Base-by-base conservation (phyloP, 1,139 yeast genomes). In the Ogataea hybrid region DNA sequence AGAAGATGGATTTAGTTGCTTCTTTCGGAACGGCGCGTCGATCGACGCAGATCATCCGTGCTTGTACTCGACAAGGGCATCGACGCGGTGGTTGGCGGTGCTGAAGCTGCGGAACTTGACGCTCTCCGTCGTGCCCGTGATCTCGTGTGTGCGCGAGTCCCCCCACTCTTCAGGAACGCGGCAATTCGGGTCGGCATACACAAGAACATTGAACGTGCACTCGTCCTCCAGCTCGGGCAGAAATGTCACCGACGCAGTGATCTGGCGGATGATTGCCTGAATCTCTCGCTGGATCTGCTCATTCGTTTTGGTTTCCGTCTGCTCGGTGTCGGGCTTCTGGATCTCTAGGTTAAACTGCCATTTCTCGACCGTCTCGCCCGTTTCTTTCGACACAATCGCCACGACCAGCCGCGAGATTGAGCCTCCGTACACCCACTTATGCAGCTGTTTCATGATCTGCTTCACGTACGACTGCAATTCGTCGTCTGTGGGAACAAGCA, bases 181-280 rank as follows among this genome's bases (percentile, higher is more conserved):
- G 11, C 84, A 79, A 47, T 77, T 77, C 2, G 83, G 82, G 51
- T 84, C 88, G 0, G 96, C 86, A 59, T 86, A 84, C 0, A 89
- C 96, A 47, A 89, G 68, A 1, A 90, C 95, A 56, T 86, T 89
- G 63, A 90, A 89, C 0, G 96, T 86, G 56, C 84, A 81, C 20
- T 77, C 78, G 10, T 53, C 58, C 42, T 71, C 70, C 32, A 90
- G 66, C 22, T 84, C 75, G 0, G 97, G 97, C 41, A 90, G 69
- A 58, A 88, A 88, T 0, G 96, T 80, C 1, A 86, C 87, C 40
- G 94, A 84, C 1, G 96, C 88, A 0, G 96, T 88, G 41, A 90
- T 85, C 58, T 90, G 97, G 35, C 96, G 76, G 35, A 90, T 81
- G 17, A 90, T 81, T 0, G 92, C 80, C 58, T 88, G 94, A 14